Conservation (phyloP, 345 rosid genomes). For the Linum trigynum region DNA sequence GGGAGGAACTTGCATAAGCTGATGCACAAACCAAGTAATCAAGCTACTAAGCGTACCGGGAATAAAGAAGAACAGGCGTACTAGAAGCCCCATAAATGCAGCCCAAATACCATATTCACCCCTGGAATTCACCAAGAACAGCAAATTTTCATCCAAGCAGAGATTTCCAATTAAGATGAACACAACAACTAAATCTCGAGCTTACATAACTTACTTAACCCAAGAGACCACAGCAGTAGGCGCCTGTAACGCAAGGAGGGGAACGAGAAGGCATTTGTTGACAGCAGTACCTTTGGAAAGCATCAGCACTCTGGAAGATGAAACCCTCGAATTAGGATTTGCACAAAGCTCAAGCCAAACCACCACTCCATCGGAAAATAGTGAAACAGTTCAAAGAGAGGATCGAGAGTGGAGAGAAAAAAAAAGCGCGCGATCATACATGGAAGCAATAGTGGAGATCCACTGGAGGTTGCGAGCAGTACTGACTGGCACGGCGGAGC, state of each 20-base stretch:
- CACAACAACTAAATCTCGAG: background rate
- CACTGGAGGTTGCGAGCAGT: conserved; percentile 49
- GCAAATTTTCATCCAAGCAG: background rate
- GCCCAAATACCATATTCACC: conserved; percentile 89
- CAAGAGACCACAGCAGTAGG: conserved; percentile 59
- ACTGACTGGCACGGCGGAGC: conserved; percentile 44
- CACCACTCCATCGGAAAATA: background rate
- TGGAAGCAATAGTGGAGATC: conserved; percentile 60
- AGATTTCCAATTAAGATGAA: background rate
- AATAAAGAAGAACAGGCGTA: conserved; percentile 68
- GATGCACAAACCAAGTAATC: background rate
- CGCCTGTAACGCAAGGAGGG: conserved; percentile 65
- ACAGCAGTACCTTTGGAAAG: conserved; percentile 63
- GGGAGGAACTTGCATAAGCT: background rate
- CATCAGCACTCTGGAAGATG: conserved; percentile 46
- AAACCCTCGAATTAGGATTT: conserved; percentile 1
- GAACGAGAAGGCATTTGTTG: conserved; percentile 73
- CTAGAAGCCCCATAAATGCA: conserved; percentile 68
- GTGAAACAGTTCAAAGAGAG: background rate
- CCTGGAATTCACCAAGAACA: conserved; percentile 34
- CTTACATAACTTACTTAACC: conserved; percentile 51
- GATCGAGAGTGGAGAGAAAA: background rate
- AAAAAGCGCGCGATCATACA: conserved; percentile 24
- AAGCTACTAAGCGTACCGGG: conserved; percentile 48
- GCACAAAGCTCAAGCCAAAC: background rate